These are phyloP conservation scores for Bjerkandera adusta DNA, from an alignment of 1,284 basidiomycete species.

Conservation along the genomic window DNA sequence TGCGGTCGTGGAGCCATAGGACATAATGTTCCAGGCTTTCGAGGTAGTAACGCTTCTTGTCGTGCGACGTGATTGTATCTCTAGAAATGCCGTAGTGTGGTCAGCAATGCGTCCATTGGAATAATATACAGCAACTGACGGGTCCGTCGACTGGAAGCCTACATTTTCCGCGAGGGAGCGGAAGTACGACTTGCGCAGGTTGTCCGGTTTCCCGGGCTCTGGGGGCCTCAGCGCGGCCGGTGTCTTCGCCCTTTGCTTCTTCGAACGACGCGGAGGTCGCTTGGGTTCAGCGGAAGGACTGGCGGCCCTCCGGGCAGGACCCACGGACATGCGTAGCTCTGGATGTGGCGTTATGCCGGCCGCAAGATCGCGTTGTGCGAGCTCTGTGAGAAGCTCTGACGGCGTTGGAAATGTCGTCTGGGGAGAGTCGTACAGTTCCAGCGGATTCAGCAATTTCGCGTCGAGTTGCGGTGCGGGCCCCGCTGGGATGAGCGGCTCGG, in stretches of 20 bases:
- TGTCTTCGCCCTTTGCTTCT: slow-evolving; percentile 5
- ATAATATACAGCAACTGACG: slow-evolving; percentile 40
- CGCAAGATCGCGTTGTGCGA: slow-evolving; percentile 25
- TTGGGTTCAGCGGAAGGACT: slow-evolving; percentile 9
- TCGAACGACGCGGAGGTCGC: not conserved
- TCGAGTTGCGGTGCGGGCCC: not conserved
- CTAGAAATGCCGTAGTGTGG: slow-evolving; percentile 29
- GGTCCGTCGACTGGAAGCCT: slow-evolving; percentile 56
- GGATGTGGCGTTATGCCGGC: not conserved
- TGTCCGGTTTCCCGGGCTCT: slow-evolving; percentile 27
- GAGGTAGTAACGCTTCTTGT: slow-evolving; percentile 71
- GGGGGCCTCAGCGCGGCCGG: not conserved
- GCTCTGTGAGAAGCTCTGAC: slow-evolving; percentile 55
- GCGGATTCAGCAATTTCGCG: not conserved
- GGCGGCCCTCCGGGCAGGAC: no score
- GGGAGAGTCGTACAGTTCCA: slow-evolving; percentile 29
- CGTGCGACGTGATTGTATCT: slow-evolving; percentile 69
- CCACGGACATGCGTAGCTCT: not conserved
- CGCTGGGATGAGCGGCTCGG: not conserved
- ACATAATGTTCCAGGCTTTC: slow-evolving; percentile 72
- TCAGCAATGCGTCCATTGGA: not conserved
- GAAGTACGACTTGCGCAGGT: slow-evolving; percentile 51
- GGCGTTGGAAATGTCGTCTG: slow-evolving; percentile 60
- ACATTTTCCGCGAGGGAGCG: slow-evolving; percentile 50
- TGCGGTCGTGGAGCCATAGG: slow-evolving; percentile 58